Evolutionary conservation across 176 grass and related monocot genomes (phyloP), one percentile per base, ranked within the genome.

Genomic region (Bonia amplexicaulis): DNA sequence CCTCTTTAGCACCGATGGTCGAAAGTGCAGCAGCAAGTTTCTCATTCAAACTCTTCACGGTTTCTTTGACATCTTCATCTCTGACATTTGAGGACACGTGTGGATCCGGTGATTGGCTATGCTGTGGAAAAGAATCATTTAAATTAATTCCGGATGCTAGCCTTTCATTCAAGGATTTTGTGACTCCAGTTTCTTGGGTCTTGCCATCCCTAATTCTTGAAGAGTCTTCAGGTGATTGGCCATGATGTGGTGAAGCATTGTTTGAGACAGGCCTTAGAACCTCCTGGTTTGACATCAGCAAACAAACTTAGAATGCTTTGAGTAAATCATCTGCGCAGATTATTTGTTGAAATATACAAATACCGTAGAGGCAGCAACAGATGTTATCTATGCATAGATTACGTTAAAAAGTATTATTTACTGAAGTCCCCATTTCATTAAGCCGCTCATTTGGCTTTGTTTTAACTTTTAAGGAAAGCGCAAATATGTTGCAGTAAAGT

Each of bases 1-100:
- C 97, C 74, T 99, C 97, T 88, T 96, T 99, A 55, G 92, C 88
- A 82, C 44, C 88, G 37, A 99, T 92, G 45, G 88, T 92, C 60
- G 87, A 87, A 87, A 96, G 86, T 40, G 97, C 93, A 86, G 90
- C 82, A 70, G 86, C 87, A 61, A 99, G 88, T 84, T 93, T 96
- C 23, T 92, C 84, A 3, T 83, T 96, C 80, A 96, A 90, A 81
- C 78, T 94, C 84, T 92, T 96, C 75, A 92, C 7, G 3, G 84
- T 94, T 64, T 92, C 88, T 52, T 94, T 76, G 39, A 77, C 71
- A 57, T 85, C 84, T 62, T 74, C 84, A 86, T 95, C 89, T 85
- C 54, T 84, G 23, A 68, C 78, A 79, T 70, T 94, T 44, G 89
- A 89, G 41, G 84, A 85, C 55, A 69, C 6, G 20, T 52, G 52